These are phyloP conservation scores for Leersia perrieri DNA, from an alignment of 176 grass and related monocot species.

Conservation along the genomic window DNA sequence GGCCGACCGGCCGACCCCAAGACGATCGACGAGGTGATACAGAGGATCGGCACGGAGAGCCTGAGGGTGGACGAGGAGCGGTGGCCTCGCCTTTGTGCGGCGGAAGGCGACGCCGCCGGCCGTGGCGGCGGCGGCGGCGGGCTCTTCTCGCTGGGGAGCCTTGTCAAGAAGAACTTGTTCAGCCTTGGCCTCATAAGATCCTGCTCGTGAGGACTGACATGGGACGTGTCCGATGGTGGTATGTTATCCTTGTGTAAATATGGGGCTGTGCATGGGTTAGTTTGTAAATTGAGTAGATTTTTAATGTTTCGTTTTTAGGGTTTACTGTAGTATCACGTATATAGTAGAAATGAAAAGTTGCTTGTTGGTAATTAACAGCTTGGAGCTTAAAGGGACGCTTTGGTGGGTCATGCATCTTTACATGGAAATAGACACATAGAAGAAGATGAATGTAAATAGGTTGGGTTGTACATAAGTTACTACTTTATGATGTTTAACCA, in stretches of 20 bases:
- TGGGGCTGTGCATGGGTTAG: slow-evolving; percentile 18
- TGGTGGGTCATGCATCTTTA: slow-evolving; percentile 29
- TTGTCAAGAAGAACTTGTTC: slow-evolving; percentile 89
- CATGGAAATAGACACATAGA: slow-evolving; percentile 23
- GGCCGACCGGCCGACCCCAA: slow-evolving; percentile 61
- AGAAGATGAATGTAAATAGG: slow-evolving; percentile 15
- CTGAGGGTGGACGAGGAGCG: slow-evolving; percentile 65
- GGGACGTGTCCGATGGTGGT: background rate
- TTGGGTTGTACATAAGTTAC: slow-evolving; percentile 23
- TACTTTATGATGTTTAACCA: background rate
- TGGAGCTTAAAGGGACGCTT: background rate
- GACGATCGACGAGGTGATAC: slow-evolving; percentile 62
- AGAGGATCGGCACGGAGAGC: slow-evolving; percentile 65
- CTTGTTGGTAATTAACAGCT: slow-evolving; percentile 22
- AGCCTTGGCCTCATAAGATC: slow-evolving; percentile 81
- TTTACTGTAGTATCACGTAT: slow-evolving; percentile 25
- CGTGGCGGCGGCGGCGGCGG: slow-evolving; percentile 33
- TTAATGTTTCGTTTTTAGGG: slow-evolving; percentile 17
- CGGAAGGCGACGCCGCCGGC: slow-evolving; percentile 33
- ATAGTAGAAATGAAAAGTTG: slow-evolving; percentile 31
- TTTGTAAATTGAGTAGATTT: slow-evolving; percentile 37
- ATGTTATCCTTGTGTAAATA: slow-evolving; percentile 41
- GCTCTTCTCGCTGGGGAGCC: slow-evolving; percentile 70
- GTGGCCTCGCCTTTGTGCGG: slow-evolving; percentile 36
- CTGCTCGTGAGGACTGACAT: slow-evolving; percentile 46